Evolutionary conservation across 2,329 filamentous ascomycete genomes (phyloP).

Genomic region (Trichoderma hamatum): DNA sequence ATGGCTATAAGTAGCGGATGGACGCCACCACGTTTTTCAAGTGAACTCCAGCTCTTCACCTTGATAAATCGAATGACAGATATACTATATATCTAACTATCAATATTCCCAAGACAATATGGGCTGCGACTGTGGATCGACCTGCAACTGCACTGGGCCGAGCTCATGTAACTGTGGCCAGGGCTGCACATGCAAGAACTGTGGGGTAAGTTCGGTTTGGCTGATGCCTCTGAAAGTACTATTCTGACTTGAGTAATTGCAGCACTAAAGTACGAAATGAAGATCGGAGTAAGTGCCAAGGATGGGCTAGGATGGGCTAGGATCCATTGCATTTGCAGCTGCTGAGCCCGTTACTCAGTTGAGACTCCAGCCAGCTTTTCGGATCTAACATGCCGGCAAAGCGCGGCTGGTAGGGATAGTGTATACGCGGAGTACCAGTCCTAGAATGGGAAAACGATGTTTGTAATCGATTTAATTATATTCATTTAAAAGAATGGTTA

Average conservation of each 20-base stretch:
- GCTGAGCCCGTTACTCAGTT: no score
- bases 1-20: background rate
- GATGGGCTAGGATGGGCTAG: no score
- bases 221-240: background rate
- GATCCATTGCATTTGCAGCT: no score
- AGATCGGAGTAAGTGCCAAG: background rate
- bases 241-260: background rate
- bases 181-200: constrained; percentile 2
- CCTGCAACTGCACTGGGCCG: background rate
- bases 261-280: background rate
- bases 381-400: no score
- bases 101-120: background rate
- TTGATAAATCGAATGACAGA: background rate
- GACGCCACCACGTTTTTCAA: background rate
- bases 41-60: background rate
- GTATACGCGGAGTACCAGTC: no score
- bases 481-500: no score
- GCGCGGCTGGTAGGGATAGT: no score
- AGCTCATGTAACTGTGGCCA: background rate
- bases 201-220: background rate
- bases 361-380: no score
- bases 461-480: no score
- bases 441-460: no score
- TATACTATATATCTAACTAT: background rate
- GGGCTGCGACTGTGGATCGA: background rate